Conservation (phyloP, 1,284 basidiomycete genomes). For the Takashimella koratensis region DNA sequence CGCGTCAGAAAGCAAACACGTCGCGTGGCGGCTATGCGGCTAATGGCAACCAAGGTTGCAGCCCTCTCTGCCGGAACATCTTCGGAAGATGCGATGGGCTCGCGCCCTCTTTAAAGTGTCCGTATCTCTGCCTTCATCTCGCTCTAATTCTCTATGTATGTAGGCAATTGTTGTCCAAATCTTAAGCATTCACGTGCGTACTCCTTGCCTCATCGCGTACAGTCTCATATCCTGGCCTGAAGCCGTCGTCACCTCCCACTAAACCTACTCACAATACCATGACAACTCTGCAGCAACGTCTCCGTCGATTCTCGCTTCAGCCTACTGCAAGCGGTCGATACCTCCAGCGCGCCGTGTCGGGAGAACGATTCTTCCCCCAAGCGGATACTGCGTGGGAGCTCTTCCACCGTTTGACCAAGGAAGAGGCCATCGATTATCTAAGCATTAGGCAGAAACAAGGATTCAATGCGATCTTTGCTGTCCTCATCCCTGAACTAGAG, state of each 20-base stretch:
- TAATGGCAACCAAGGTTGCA: too few species aligned
- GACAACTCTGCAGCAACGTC: background rate
- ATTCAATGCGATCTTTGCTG: conserved; percentile 2
- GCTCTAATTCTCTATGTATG: too few species aligned
- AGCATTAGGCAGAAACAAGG: background rate
- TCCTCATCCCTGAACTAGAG: conserved; percentile 5
- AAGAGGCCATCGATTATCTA: conserved; percentile 4
- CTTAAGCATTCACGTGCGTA: too few species aligned
- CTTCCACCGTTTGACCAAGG: conserved; percentile 3
- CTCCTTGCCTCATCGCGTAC: too few species aligned
- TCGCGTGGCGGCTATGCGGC: too few species aligned
- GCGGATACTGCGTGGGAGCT: conserved; percentile 8
- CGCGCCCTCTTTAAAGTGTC: too few species aligned
- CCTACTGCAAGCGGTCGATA: background rate
- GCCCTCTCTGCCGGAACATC: too few species aligned
- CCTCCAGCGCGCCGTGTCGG: background rate
- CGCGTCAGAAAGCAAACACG: too few species aligned
- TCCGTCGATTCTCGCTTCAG: background rate
- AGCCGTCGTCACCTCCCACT: background rate
- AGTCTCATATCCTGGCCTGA: too few species aligned
- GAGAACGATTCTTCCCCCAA: conserved; percentile 4
- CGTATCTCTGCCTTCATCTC: too few species aligned
- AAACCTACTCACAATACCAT: background rate
- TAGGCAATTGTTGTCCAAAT: too few species aligned
- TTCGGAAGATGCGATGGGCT: too few species aligned